These are phyloP conservation scores for Shiraia sp. DNA, from an alignment of 2,329 filamentous ascomycete species.

Conservation along the genomic window DNA sequence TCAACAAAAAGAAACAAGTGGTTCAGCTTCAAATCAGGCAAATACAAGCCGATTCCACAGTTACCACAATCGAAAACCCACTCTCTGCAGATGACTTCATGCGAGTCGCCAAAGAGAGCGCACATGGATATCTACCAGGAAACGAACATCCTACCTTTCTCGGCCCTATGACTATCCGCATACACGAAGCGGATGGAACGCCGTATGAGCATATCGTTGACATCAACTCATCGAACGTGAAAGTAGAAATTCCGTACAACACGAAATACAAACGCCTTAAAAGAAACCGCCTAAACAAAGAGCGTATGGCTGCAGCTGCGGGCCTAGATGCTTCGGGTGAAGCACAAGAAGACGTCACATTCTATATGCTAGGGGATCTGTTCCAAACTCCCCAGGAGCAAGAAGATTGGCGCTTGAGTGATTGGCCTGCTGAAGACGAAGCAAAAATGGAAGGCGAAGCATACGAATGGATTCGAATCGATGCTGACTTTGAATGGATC, in stretches of 20 bases:
- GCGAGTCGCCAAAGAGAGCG: slow-evolving; percentile 80
- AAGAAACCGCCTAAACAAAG: slow-evolving; percentile 79
- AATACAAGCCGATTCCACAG: slow-evolving; percentile 37
- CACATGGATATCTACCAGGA: slow-evolving; percentile 68
- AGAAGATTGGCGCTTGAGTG: slow-evolving; percentile 78
- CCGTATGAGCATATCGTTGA: slow-evolving; percentile 98
- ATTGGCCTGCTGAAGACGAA: slow-evolving; percentile 90
- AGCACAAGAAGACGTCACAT: slow-evolving; percentile 73
- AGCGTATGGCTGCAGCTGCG: slow-evolving; percentile 67
- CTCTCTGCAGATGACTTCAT: slow-evolving; percentile 78
- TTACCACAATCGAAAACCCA: slow-evolving; percentile 28
- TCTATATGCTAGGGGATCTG: slow-evolving; percentile 92
- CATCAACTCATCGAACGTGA: slow-evolving; percentile 82
- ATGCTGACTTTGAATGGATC: slow-evolving; percentile 98
- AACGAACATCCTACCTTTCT: slow-evolving; percentile 81
- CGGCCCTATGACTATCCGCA: slow-evolving; percentile 95
- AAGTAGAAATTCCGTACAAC: slow-evolving; percentile 96
- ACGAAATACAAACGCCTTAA: slow-evolving; percentile 99
- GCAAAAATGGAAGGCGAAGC: slow-evolving; percentile 92
- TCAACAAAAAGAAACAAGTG: slow-evolving; percentile 96
- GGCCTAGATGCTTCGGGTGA: slow-evolving; percentile 67
- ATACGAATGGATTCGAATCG: slow-evolving; percentile 98
- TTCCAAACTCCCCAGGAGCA: slow-evolving; percentile 82
- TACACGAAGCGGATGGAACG: slow-evolving; percentile 96
- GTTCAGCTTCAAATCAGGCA: slow-evolving; percentile 91